Evolutionary conservation across 2,329 filamentous ascomycete species (phyloP), one percentile per base, ranked within the genome.

Genomic region (Calycina herbarum): DNA sequence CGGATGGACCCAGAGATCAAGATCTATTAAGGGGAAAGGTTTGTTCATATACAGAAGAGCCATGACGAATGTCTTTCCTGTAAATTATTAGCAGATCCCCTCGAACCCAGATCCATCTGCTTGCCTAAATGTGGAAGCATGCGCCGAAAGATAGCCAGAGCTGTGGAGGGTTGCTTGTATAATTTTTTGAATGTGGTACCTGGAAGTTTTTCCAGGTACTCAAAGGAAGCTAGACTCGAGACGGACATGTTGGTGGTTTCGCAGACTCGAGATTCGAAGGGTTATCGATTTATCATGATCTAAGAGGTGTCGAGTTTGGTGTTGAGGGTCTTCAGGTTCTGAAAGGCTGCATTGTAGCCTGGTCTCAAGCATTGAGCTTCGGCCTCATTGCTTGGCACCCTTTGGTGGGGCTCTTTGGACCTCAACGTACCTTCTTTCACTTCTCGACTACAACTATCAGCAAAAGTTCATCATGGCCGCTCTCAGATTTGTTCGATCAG

Each of bases 61-160:
- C 90, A 97, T 97, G 67, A 99, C 94, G 74, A 99, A 90, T 17
- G 89, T 93, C 83, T 99, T 98, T 72, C 95, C 94, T 92, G 73
- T 35, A 27, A 45, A 48, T 5, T 64, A 58, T 71, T 35, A 71
- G 66, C 54, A 64, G 63, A 48, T 67, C 67, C 70, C 61, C 56
- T 33, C 5, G 63, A 56, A 63, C 31, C 57, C 38, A 8, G 57
- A 59, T 11, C n/a, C 60, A 38, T 54, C 57, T 73, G 13, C 81
- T 74, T 83, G 94, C 91, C 93, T 68, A 98, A 81, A 75, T 96
- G 91, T 65, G 95, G 93, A 66, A 99, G 86, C 93, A 99, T 97
- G 80, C 95, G 94, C 72, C 95, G 88, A 78, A 98, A 98, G 74
- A 99, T 94, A 71, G 95, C 95, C 71, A 99, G 88, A 45, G 94